These are phyloP conservation scores for Dendrocalamus latiflorus DNA, from an alignment of 202 grass and related monocot genomes.

Conservation along the genomic window DNA sequence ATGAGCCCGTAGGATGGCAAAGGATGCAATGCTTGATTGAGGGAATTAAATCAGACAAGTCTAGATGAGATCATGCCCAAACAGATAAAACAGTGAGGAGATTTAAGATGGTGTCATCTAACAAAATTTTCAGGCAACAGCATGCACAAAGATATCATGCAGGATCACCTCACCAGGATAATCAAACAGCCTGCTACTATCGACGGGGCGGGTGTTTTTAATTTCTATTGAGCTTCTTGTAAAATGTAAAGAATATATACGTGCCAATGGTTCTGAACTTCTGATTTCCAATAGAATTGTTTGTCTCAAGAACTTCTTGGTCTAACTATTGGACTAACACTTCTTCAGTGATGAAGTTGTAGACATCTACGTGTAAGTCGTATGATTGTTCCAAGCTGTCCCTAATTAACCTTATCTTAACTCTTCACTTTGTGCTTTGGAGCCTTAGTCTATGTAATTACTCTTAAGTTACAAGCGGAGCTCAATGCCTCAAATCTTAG, in stretches of 20 bases:
- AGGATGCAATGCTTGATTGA: neutral
- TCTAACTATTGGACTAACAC: neutral
- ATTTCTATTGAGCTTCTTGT: slow-evolving; percentile 2
- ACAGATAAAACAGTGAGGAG: neutral
- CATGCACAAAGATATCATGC: neutral
- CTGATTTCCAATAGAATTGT: neutral
- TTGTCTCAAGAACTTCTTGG: slow-evolving; percentile 6
- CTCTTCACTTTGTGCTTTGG: slow-evolving; percentile 35
- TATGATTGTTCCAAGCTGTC: slow-evolving; percentile 21
- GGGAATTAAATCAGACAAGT: neutral
- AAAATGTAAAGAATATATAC: slow-evolving; percentile 3
- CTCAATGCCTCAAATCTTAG: slow-evolving; percentile 24
- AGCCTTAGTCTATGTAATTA: slow-evolving; percentile 28
- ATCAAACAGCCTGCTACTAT: neutral
- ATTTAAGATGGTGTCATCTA: neutral
- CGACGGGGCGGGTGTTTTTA: neutral
- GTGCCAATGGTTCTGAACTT: neutral
- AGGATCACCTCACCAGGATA: slow-evolving; percentile 2
- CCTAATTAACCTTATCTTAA: slow-evolving; percentile 40
- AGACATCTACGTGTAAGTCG: slow-evolving; percentile 43
- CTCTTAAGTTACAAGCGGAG: slow-evolving; percentile 27
- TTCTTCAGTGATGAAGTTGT: slow-evolving; percentile 25
- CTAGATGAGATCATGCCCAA: neutral
- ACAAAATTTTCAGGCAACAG: neutral
- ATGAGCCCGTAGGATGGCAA: neutral